phyloP scores from a whole-genome alignment of 73 alveolate genomes.

The Paramecium caudatum region DNA sequence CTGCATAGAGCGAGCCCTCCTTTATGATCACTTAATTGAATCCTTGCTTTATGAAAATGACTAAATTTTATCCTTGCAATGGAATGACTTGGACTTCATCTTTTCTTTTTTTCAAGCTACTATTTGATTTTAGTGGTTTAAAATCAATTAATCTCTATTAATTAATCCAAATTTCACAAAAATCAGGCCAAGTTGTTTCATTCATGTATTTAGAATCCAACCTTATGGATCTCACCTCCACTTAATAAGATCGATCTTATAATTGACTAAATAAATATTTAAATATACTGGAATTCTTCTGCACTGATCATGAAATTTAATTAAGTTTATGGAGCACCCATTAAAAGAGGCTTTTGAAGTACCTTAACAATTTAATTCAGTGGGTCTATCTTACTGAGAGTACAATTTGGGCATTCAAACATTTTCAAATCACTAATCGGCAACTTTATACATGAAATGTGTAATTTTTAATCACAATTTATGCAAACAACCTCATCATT shows the following conservation, averaged over 20 bases:
- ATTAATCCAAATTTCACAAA: slow-evolving; percentile 64
- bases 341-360: slow-evolving; percentile 7
- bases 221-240: slow-evolving; percentile 74
- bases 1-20: not conserved
- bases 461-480: slow-evolving; percentile 32
- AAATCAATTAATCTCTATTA: slow-evolving; percentile 32
- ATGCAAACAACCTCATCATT: slow-evolving; percentile 53
- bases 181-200: slow-evolving; percentile 76
- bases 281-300: slow-evolving; percentile 20
- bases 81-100: slow-evolving; percentile 55
- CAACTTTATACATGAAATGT: slow-evolving; percentile 16
- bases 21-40: not conserved
- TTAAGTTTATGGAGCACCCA: not conserved
- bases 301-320: not conserved
- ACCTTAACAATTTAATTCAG: slow-evolving; percentile 20
- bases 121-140: slow-evolving; percentile 66
- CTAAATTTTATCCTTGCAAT: not conserved
- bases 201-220: slow-evolving; percentile 74
- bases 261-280: slow-evolving; percentile 22
- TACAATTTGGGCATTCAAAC: slow-evolving; percentile 75
- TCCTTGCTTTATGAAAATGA: not conserved
- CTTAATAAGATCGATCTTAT: slow-evolving; percentile 47
- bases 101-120: slow-evolving; percentile 73
- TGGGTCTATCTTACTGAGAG: slow-evolving; percentile 68
- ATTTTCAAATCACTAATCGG: not conserved